Base-by-base conservation (phyloP, 2,329 filamentous ascomycete species). In the Neofusicoccum umdonicola region DNA sequence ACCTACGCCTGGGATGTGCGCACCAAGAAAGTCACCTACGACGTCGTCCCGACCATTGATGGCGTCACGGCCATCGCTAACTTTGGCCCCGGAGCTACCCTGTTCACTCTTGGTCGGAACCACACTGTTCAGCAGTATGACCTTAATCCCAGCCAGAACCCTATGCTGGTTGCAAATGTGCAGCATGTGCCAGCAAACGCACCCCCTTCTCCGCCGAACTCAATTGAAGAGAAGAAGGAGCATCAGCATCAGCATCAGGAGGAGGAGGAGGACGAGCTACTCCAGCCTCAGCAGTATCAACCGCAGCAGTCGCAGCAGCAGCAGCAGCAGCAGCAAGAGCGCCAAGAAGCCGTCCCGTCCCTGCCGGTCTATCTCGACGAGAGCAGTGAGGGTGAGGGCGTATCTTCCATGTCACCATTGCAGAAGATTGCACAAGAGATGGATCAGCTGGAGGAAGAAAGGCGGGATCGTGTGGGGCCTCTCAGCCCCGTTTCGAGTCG, bases 81-180 rank as follows among this genome's bases (percentile, higher is more conserved):
- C 66, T 96, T 95, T 76, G 95, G 94, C 1, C 90, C 93, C 0
- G 93, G 90, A 6, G 94, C 94, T n/a, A 91, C 87, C 6, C 84
- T 99, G 27, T 99, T 99, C 78, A 97, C 94, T 0, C 81, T 98
- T 17, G 92, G 93, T 1, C 88, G 89, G 45, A 92, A 94, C 70
- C 89, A 94, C 73, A 95, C 92, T 3, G 90, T 96, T 2, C 94
- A 98, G 76, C 95, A 99, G 76, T 98, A 96, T 74, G 93, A 98
- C 74, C 83, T 98, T 48, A 96, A 96, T 71, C 91, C 91, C 8
- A 78, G 69, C 47, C 88, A 89, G 7, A 48, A 19, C 4, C 86
- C 91, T 12, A 82, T 88, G 73, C 87, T 97, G 81, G 91, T 97
- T 34, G 89, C 90, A 67, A 93, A 93, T 73, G 90, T 95, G 12